Conservation (phyloP, 2,329 filamentous ascomycete species). For the Aspergillus sp. region DNA sequence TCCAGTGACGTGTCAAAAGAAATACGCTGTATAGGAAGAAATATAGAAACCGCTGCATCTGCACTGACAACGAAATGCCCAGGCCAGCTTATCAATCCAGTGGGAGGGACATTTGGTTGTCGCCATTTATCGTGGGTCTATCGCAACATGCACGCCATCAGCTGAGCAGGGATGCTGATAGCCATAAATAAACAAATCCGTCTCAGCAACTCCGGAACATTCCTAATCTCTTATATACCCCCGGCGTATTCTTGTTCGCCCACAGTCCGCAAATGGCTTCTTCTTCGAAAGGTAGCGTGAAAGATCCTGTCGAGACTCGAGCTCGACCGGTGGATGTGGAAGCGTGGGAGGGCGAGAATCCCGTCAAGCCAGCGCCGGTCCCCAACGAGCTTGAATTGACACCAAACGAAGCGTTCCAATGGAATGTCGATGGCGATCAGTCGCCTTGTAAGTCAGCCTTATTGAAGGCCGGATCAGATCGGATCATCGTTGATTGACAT, state of each 20-base stretch:
- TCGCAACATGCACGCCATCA: slow-evolving; percentile 1
- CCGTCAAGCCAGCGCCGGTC: slow-evolving; percentile 1
- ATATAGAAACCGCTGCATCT: too few species aligned
- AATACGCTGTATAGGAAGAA: not conserved
- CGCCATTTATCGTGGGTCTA: slow-evolving; percentile 1
- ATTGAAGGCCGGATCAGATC: too few species aligned
- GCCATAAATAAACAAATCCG: not conserved
- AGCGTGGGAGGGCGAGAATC: not conserved
- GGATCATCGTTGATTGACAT: slow-evolving; percentile 1
- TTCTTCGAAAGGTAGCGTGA: not conserved
- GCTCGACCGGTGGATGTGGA: not conserved
- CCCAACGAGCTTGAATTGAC: slow-evolving; percentile 25
- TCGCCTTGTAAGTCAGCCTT: slow-evolving; percentile 24
- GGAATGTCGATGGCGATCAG: slow-evolving; percentile 32
- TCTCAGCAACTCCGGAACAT: not conserved
- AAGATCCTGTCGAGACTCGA: not conserved
- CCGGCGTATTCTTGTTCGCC: too few species aligned
- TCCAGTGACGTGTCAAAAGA: not conserved
- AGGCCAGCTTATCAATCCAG: not conserved
- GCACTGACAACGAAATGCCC: not conserved
- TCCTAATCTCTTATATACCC: too few species aligned
- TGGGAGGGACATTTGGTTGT: not conserved
- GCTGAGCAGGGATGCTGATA: not conserved
- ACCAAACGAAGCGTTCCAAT: slow-evolving; percentile 29
- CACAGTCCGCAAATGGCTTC: not conserved